Evolutionary conservation across 257 asterid species (phyloP).

Genomic region (Solanum piurae): DNA sequence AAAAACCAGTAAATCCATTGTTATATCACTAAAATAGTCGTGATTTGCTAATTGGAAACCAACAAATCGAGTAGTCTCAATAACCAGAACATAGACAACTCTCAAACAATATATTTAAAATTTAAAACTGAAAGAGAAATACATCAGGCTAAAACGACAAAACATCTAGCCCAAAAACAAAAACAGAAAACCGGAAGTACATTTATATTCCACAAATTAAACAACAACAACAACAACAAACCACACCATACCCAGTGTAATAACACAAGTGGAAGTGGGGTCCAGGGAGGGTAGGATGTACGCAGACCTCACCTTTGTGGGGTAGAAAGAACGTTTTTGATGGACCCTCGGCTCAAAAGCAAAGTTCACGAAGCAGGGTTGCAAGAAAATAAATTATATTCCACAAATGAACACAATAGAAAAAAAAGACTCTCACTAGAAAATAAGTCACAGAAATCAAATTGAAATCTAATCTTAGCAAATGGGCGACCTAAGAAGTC

Average conservation of each 20-base stretch:
- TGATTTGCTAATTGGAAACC: neutral
- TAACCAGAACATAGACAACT: neutral
- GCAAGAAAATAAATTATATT: neutral
- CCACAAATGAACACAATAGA: neutral
- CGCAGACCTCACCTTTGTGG: neutral
- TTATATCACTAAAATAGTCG: neutral
- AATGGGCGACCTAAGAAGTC: neutral
- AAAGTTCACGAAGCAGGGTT: neutral
- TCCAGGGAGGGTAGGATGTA: neutral
- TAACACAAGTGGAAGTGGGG: neutral
- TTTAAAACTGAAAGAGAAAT: neutral
- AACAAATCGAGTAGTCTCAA: neutral
- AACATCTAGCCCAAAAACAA: neutral
- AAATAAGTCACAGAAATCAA: neutral
- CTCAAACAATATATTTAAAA: neutral
- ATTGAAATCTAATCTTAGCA: neutral
- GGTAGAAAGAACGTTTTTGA: neutral
- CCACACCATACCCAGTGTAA: neutral
- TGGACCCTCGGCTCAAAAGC: neutral
- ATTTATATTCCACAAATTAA: neutral
- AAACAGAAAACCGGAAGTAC: neutral
- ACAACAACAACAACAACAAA: neutral
- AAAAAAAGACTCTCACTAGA: neutral
- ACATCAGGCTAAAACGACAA: neutral
- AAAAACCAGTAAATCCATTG: neutral